Base-by-base conservation (phyloP, 2,329 filamentous ascomycete genomes). In the Diplodia sapinea region DNA sequence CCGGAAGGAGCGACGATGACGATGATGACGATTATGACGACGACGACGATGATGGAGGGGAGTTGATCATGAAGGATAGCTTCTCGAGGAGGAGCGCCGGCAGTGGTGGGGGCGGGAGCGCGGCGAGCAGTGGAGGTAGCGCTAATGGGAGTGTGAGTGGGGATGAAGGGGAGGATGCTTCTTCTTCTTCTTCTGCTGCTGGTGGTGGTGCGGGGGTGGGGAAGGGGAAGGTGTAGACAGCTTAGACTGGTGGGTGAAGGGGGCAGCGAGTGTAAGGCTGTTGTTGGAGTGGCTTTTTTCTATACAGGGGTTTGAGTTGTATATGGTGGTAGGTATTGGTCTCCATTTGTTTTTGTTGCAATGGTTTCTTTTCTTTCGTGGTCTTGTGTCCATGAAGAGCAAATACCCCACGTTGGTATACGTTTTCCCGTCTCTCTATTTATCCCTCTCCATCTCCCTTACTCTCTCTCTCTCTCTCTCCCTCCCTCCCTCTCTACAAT, bases 31-130 rank as follows among this genome's bases (percentile, higher is more conserved):
- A 55, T 1, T 52, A 66, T 1, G 56, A 51, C 29, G 23, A n/a
- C 7, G 63, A 66, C 2, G 62, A 65, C 13, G 63, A 57, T 7
- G 62, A 55, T 12, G 63, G 52, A 23, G 63, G 49, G 29, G 63
- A 66, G 11, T 31, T 66, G 15, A 40, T 66, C 38, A 66, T 66
- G 63, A 66, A 66, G 52, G 63, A 66, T 3, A 56, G 63, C 26
- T 55, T 66, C 36, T 55, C 63, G n/a, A 26, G 63, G 26, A 56
- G 52, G 51, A 66, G 63, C 12, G 51, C 20, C 3, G 63, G 63
- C 26, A 66, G 63, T 23, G 40, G 8, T 15, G 63, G 63, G 1
- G 50, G 63, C 0, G 62, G 62, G 4, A 66, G 63, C 13, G 50
- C 29, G 5, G 50, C 36, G 11, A 38, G 36, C 9, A 38, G 36